Evolutionary conservation across 2,329 filamentous ascomycete species (phyloP), one percentile per base, ranked within the genome.

Genomic region (Penicillium sp.): DNA sequence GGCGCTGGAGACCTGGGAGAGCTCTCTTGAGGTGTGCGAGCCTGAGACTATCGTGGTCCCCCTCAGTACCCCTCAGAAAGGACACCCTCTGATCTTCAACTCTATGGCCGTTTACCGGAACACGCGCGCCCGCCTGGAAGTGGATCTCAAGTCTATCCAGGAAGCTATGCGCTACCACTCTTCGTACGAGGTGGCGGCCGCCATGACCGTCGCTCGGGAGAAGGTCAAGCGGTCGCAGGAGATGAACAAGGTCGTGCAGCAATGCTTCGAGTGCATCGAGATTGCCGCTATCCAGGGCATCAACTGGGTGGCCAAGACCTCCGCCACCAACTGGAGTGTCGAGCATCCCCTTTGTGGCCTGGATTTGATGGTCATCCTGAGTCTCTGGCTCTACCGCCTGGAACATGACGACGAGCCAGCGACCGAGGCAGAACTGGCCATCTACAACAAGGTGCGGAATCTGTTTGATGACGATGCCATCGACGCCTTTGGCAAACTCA

Each of bases 201-300:
- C 89, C 45, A 98, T 98, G 92, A 93, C 88, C 6, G 83, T 87
- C 50, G 89, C 90, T 33, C 82, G 90, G 47, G 87, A 95, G 65
- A 87, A 85, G 64, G 89, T 98, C 51, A 92, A 92, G 76, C 84
- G 92, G 51, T 94, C 88, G 13, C 81, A 84, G 57, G 90, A 96
- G 66, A 96, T 96, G 90, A 85, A 95, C 73, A 94, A 95, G 69
- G 89, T 96, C 55, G 94, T 98, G 45, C 84, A 96, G 59, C 87
- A 93, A 66, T 96, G 92, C 70, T 96, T 92, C 67, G 87, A 93
- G 66, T 96, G 89, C 71, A 89, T 98, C 57, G 90, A 96, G 66
- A 95, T 92, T 32, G 90, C 90, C 39, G 90, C 93, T 30, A 72
- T 88, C 46, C 89, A 95, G 65, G 92, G 90, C 50, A 88, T 96